A percentile compares a stretch with the other conserved stretches of the same genome.
phyloP scores from a whole-genome alignment of 192 early-diverging fungal species.

The Gonapodya sp. region DNA sequence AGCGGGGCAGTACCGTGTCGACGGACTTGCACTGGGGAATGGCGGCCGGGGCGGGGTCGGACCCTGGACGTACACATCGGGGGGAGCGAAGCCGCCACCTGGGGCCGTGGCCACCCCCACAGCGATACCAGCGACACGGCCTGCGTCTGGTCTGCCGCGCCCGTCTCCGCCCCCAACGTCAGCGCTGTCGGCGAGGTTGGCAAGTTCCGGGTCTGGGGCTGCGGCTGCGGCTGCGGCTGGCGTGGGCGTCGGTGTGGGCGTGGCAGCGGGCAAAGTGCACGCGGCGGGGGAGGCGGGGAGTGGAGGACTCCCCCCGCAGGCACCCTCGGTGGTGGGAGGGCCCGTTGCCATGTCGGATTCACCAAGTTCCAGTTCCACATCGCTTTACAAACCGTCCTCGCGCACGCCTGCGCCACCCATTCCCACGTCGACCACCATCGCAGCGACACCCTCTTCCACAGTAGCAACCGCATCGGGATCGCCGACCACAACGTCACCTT shows the following conservation, averaged over 20 bases:
- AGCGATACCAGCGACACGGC: not conserved
- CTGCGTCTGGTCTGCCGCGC: not conserved
- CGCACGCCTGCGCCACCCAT: not conserved
- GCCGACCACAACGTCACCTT: not conserved
- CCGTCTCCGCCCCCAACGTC: not conserved
- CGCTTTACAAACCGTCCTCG: too few relatives aligned
- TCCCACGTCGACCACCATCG: not conserved
- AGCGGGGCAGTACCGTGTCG: too few relatives aligned
- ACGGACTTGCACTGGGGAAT: too few relatives aligned
- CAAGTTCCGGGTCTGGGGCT: not conserved
- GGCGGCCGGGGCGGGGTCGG: too few relatives aligned
- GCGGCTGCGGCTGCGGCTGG: not conserved
- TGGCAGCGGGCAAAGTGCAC: not conserved
- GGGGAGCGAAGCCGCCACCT: too few relatives aligned
- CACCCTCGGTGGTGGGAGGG: too few relatives aligned
- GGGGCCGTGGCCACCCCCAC: not conserved
- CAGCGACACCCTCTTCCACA: not conserved
- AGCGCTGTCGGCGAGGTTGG: too few relatives aligned
- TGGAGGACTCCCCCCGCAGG: not conserved
- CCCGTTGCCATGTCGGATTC: too few relatives aligned
- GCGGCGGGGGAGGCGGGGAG: not conserved
- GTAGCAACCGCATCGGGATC: not conserved
- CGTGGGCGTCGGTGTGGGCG: not conserved
- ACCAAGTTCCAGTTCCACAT: too few relatives aligned
- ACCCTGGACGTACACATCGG: too few relatives aligned